These are phyloP conservation scores for Fusarium hainanense DNA, from an alignment of 2,329 filamentous ascomycete species.

Conservation along the genomic window DNA sequence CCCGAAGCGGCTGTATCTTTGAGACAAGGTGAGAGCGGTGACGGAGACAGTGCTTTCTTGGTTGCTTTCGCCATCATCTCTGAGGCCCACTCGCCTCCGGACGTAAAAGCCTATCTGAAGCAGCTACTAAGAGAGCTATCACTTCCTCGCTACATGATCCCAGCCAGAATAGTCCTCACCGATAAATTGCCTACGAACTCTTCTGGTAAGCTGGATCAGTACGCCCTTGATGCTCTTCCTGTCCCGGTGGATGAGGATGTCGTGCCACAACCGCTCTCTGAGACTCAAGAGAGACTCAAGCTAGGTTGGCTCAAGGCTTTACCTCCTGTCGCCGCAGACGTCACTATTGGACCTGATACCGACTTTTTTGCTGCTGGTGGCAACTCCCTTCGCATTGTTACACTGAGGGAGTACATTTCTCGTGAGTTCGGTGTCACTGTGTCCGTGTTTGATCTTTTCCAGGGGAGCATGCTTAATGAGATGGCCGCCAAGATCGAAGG, in stretches of 20 bases:
- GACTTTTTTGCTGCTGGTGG: slow-evolving; percentile 7
- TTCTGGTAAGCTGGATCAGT: slow-evolving; percentile 7
- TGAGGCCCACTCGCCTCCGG: neutral
- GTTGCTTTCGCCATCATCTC: slow-evolving; percentile 2
- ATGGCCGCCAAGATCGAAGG: slow-evolving; percentile 6
- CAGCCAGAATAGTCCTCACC: neutral
- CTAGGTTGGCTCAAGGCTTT: slow-evolving; percentile 1
- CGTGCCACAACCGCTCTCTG: neutral
- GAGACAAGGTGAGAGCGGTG: neutral
- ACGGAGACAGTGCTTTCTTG: slow-evolving; percentile 2
- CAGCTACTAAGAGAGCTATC: neutral
- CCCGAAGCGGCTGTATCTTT: neutral
- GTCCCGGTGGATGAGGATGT: neutral
- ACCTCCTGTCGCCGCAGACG: neutral
- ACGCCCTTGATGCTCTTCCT: neutral
- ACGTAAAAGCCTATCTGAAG: neutral
- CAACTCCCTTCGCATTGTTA: slow-evolving; percentile 3
- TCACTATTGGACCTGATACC: neutral
- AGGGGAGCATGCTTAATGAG: neutral
- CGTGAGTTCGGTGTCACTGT: neutral
- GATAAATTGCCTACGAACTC: neutral
- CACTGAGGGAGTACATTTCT: neutral
- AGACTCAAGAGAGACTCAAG: slow-evolving; percentile 7
- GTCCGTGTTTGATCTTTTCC: slow-evolving; percentile 8
- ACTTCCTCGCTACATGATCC: slow-evolving; percentile 2